Base-by-base conservation (phyloP, 2,329 filamentous ascomycete genomes). In the Penicillium psychrosexuale region DNA sequence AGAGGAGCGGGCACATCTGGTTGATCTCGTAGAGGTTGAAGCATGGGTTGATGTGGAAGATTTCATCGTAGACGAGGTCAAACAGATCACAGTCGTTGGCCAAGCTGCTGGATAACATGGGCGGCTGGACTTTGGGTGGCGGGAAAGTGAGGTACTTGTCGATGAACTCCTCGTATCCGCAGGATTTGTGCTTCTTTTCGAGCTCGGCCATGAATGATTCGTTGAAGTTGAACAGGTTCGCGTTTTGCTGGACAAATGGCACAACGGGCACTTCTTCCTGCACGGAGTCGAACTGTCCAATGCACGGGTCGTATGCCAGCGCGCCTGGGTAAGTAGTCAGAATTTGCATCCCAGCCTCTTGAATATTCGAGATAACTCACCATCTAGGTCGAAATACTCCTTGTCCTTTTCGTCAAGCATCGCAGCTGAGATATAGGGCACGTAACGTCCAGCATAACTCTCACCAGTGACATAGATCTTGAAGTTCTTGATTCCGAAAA, bases 391-490 rank as follows among this genome's bases (percentile, higher is more conserved):
- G 69, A 83, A 91, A 74, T 91, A 86, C 8, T 77, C 77, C 27
- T 79, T 83, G 72, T 92, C 81, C 4, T 89, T 82, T 50, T 80
- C 78, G 53, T 89, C 84, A 60, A 93, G 78, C 80, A 95, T 88
- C 13, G 85, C 85, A 66, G 85, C 83, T 1, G 87, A 84, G 57
- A 92, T 89, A 65, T 90, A 91, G 0, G 88, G 87, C 1, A 87
- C 83, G 64, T 85, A 88, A 61, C 77, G 74, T n/a, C 88, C 88
- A 1, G 83, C 88, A 65, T 89, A 91, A 0, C 82, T 86, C 70
- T 90, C 88, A 7, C 88, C 90, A 0, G 88, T 81, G 51, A 94
- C 83, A 70, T 87, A 94, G 24, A 91, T 82, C 62, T 88, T 89
- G 66, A 82, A 84, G 28, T 82, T 82, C 36, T 88, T 81, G 63